phyloP scores from a whole-genome alignment of 2,329 filamentous ascomycete genomes.

The Fusarium aywerte region DNA sequence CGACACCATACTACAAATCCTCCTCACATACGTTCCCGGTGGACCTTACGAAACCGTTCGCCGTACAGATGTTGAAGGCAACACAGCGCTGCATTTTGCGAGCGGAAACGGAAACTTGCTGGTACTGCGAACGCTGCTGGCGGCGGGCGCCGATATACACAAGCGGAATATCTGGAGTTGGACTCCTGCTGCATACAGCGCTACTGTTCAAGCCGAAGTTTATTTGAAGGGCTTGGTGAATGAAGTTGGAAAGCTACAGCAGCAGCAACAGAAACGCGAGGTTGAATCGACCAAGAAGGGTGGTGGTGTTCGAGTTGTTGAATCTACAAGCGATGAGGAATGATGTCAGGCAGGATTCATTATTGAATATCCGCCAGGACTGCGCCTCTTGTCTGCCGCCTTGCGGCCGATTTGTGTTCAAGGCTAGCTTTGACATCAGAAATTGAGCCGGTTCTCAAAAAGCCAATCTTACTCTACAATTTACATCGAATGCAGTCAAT shows the following conservation, averaged over 20 bases:
- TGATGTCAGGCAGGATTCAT: conserved; percentile 12
- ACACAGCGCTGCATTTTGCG: conserved; percentile 88
- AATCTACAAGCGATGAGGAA: conserved; percentile 51
- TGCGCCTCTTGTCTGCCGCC: background rate
- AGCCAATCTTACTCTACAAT: background rate
- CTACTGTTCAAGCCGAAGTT: conserved; percentile 84
- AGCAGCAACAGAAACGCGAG: conserved; percentile 50
- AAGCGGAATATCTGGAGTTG: conserved; percentile 80
- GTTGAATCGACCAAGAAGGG: conserved; percentile 56
- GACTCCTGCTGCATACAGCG: conserved; percentile 85
- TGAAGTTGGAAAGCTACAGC: conserved; percentile 72
- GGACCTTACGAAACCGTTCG: conserved; percentile 65
- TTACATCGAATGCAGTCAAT: background rate
- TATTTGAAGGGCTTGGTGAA: conserved; percentile 82
- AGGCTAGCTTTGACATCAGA: background rate
- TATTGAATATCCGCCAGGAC: background rate
- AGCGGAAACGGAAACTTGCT: conserved; percentile 83
- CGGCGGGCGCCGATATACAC: conserved; percentile 80
- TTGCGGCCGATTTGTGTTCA: background rate
- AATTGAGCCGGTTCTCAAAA: background rate
- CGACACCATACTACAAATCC: conserved; percentile 72
- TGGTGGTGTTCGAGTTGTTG: conserved; percentile 58
- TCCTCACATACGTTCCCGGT: conserved; percentile 69
- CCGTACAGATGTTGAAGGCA: conserved; percentile 75
- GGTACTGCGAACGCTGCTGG: conserved; percentile 78